A percentile compares a stretch with the other conserved stretches of the same genome.
Conservation (phyloP, 768 basidiomycete genomes). For the Galerina marginata region DNA sequence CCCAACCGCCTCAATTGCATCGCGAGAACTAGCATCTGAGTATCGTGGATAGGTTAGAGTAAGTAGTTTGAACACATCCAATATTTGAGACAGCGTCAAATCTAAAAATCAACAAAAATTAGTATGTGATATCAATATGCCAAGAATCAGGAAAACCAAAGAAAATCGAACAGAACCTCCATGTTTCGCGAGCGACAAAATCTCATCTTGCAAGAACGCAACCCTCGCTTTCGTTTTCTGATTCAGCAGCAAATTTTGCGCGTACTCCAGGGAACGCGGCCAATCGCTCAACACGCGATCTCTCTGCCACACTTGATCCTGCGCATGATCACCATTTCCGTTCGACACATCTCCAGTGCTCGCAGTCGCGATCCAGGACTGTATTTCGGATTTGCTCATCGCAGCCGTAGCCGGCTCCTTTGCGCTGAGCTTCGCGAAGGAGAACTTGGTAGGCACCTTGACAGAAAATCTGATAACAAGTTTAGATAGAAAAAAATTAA, state of each 20-base stretch:
- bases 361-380: conserved; percentile 67
- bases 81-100: conserved; percentile 58
- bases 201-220: conserved; percentile 67
- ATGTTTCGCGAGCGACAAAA: conserved; percentile 60
- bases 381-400: conserved; percentile 61
- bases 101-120: conserved; percentile 42
- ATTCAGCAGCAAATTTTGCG: conserved; percentile 53
- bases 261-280: conserved; percentile 57
- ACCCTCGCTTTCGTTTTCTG: conserved; percentile 59
- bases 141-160: conserved; percentile 13
- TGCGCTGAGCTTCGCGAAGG: conserved; percentile 55
- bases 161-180: conserved; percentile 48
- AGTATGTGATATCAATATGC: not conserved
- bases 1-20: conserved; percentile 72
- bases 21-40: conserved; percentile 70
- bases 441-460: conserved; percentile 36
- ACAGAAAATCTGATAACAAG: conserved; percentile 5
- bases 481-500: too few relatives aligned
- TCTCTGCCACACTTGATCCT: conserved; percentile 51
- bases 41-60: conserved; percentile 82
- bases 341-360: conserved; percentile 31
- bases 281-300: conserved; percentile 61
- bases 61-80: conserved; percentile 76
- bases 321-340: conserved; percentile 34
- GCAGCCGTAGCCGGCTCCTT: conserved; percentile 44